Conservation (phyloP, 2,329 filamentous ascomycete species). For the Tolypocladium guangdongense region DNA sequence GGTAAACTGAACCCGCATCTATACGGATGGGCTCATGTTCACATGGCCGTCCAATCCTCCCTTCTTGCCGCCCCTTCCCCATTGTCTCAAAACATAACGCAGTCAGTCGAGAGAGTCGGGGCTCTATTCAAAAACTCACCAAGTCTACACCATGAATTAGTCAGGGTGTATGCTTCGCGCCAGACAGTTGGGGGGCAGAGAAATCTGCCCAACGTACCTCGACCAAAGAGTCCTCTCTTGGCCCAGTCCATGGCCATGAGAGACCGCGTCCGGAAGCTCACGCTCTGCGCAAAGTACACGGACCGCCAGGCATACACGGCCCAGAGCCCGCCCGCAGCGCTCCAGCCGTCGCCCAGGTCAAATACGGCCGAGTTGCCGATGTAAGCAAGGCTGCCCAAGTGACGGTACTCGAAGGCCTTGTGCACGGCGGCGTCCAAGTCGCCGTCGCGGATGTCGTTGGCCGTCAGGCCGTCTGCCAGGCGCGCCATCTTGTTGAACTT, state of each 20-base stretch:
- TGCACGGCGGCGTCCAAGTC: constrained; percentile 89
- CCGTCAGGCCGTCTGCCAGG: constrained; percentile 59
- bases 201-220: constrained; percentile 54
- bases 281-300: constrained; percentile 95
- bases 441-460: constrained; percentile 77
- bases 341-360: constrained; percentile 70
- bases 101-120: not conserved
- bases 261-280: constrained; percentile 79
- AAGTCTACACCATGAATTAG: constrained; percentile 27
- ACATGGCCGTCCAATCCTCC: not conserved
- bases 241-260: constrained; percentile 96
- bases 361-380: constrained; percentile 95
- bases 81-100: too few relatives aligned
- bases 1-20: not conserved
- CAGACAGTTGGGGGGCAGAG: not conserved
- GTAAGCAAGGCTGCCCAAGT: constrained; percentile 86
- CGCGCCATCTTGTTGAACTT: constrained; percentile 91
- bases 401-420: constrained; percentile 87
- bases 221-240: constrained; percentile 90
- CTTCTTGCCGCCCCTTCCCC: not conserved
- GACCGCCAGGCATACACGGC: constrained; percentile 95
- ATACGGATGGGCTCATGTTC: not conserved
- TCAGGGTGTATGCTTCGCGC: not conserved
- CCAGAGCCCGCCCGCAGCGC: constrained; percentile 70
- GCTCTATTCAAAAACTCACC: constrained; percentile 34